A percentile compares a stretch with the other conserved stretches of the same genome.
These are phyloP conservation scores for Ogataea trehaloabstinens DNA, from an alignment of 805 yeast genomes.

Conservation along the genomic window DNA sequence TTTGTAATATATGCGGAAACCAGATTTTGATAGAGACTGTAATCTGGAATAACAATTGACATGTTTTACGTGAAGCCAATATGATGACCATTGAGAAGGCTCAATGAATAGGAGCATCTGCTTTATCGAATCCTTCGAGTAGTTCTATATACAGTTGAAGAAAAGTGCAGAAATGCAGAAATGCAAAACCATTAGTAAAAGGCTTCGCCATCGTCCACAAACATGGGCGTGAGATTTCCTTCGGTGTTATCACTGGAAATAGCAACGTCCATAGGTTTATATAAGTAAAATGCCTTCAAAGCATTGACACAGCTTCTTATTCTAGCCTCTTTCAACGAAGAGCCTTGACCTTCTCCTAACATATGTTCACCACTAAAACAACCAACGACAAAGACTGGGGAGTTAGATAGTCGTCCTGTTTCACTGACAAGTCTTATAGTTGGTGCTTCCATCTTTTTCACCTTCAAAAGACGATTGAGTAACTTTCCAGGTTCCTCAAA, in stretches of 20 bases:
- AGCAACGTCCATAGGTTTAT: constrained; percentile 67
- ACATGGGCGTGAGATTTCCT: constrained; percentile 32
- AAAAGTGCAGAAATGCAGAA: background rate
- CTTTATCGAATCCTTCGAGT: background rate
- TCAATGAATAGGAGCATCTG: too few species aligned
- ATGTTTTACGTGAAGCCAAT: too few species aligned
- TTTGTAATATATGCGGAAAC: too few species aligned
- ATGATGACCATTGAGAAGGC: too few species aligned
- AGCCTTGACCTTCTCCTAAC: constrained; percentile 93
- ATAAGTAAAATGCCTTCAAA: constrained; percentile 87
- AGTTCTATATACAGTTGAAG: constrained; percentile 17
- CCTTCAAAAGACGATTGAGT: constrained; percentile 69
- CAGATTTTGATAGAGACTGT: too few species aligned
- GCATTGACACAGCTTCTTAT: constrained; percentile 90
- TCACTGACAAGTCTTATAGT: constrained; percentile 84
- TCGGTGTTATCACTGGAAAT: constrained; percentile 56
- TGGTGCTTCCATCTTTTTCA: constrained; percentile 73
- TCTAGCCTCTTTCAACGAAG: constrained; percentile 87
- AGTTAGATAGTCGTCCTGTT: constrained; percentile 82
- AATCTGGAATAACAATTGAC: too few species aligned
- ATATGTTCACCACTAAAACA: constrained; percentile 80
- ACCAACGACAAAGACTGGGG: constrained; percentile 88
- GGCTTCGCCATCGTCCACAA: constrained; percentile 36
- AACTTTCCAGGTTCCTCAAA: constrained; percentile 87
- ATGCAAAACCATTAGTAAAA: constrained; percentile 22